A percentile compares a stretch with the other conserved stretches of the same genome.
Evolutionary conservation across 2,329 filamentous ascomycete genomes (phyloP).

Genomic region (Aureobasidium sp.): DNA sequence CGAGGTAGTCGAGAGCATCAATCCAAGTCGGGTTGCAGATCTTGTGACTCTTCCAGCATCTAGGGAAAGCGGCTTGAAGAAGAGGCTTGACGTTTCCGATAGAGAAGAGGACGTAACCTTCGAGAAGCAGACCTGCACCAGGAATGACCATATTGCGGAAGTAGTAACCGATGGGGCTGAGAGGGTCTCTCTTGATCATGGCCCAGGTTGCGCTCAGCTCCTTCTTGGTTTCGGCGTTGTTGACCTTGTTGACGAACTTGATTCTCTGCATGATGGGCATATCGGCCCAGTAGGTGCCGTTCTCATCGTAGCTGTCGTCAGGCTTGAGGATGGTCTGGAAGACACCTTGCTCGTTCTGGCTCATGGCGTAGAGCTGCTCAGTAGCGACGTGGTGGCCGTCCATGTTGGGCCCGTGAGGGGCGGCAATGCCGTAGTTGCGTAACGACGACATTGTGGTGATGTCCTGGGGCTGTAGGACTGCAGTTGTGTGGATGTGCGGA

Average conservation of each 20-base stretch:
- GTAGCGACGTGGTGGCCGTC: slow-evolving; percentile 35
- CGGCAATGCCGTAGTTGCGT: slow-evolving; percentile 39
- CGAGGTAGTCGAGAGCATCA: slow-evolving; percentile 77
- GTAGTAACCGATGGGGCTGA: slow-evolving; percentile 79
- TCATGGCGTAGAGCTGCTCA: slow-evolving; percentile 41
- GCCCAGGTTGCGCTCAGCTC: slow-evolving; percentile 60
- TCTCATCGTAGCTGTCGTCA: slow-evolving; percentile 74
- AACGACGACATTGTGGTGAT: slow-evolving; percentile 26
- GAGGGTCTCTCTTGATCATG: slow-evolving; percentile 81
- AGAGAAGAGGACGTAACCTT: slow-evolving; percentile 94
- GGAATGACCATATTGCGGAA: slow-evolving; percentile 86
- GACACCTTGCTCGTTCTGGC: slow-evolving; percentile 48
- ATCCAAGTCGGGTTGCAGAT: slow-evolving; percentile 76
- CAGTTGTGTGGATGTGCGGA: slow-evolving; percentile 1
- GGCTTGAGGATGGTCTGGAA: slow-evolving; percentile 78
- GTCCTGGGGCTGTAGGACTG: background rate
- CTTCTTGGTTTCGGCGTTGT: slow-evolving; percentile 58
- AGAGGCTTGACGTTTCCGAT: slow-evolving; percentile 87
- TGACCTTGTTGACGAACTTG: slow-evolving; percentile 66
- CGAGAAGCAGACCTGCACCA: slow-evolving; percentile 82
- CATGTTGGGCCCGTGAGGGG: slow-evolving; percentile 41
- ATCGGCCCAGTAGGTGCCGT: slow-evolving; percentile 91
- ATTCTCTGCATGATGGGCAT: slow-evolving; percentile 61
- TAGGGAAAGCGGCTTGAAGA: slow-evolving; percentile 64
- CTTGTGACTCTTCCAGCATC: slow-evolving; percentile 59